Percentiles rank a stretch among this genome's conserved stretches.
phyloP scores from a whole-genome alignment of 805 yeast genomes.

The Wilhelminamyces savonicus region DNA sequence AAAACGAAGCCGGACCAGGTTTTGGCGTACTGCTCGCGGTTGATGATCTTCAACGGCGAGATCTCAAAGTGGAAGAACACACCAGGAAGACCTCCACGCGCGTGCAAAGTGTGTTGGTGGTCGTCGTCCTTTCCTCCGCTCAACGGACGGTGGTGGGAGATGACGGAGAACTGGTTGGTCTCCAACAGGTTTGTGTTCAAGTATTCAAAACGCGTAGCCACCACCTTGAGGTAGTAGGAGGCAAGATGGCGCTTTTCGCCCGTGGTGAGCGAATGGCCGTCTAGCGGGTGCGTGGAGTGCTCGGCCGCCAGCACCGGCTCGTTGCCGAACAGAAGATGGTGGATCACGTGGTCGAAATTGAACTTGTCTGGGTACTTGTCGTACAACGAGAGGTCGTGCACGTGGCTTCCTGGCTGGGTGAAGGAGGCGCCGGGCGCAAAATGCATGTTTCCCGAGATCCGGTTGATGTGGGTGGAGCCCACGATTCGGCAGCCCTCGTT shows the following conservation, averaged over 20 bases:
- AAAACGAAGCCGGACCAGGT: slow-evolving; percentile 79
- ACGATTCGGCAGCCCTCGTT: slow-evolving; percentile 83
- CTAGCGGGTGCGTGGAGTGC: slow-evolving; percentile 60
- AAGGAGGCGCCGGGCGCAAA: slow-evolving; percentile 91
- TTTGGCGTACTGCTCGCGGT: slow-evolving; percentile 66
- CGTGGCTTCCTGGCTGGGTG: slow-evolving; percentile 55
- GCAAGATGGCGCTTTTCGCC: slow-evolving; percentile 55
- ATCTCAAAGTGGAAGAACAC: slow-evolving; percentile 84
- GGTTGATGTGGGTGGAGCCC: slow-evolving; percentile 74
- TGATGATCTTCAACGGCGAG: slow-evolving; percentile 86
- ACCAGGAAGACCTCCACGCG: slow-evolving; percentile 88
- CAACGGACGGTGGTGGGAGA: slow-evolving; percentile 81
- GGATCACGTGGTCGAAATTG: slow-evolving; percentile 70
- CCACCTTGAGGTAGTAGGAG: slow-evolving; percentile 82
- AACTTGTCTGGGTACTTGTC: slow-evolving; percentile 48
- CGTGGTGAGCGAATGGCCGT: slow-evolving; percentile 37
- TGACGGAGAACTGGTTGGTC: slow-evolving; percentile 87
- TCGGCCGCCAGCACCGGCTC: slow-evolving; percentile 19
- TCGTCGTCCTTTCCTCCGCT: slow-evolving; percentile 86
- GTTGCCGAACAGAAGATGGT: slow-evolving; percentile 79
- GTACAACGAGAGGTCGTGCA: slow-evolving; percentile 80
- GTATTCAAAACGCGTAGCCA: slow-evolving; percentile 79
- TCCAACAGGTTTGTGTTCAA: slow-evolving; percentile 50
- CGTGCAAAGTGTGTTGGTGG: slow-evolving; percentile 79
- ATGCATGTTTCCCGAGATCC: slow-evolving; percentile 87